Conservation (phyloP, 75 land plant genomes). For the Pseudotsuga menziesii region DNA sequence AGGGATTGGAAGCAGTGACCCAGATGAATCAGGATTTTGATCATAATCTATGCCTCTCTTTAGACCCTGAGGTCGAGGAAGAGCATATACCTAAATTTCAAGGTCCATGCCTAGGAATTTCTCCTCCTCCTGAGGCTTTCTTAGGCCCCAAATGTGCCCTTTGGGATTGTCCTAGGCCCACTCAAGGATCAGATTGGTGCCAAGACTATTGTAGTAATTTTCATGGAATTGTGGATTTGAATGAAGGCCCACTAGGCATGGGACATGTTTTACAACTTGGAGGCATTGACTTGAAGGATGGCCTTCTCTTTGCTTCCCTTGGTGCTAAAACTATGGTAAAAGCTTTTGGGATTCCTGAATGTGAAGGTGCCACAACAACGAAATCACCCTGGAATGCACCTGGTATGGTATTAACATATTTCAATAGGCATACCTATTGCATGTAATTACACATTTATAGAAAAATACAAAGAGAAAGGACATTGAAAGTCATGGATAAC, state of each 20-base stretch:
- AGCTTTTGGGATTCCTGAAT: constrained; percentile 93
- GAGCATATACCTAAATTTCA: constrained; percentile 21
- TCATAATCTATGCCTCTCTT: constrained; percentile 26
- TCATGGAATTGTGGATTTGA: constrained; percentile 70
- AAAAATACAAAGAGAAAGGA: background rate
- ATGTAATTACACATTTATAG: background rate
- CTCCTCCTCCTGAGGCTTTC: constrained; percentile 71
- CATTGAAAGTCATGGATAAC: background rate
- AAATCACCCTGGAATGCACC: constrained; percentile 99
- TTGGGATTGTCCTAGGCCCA: constrained; percentile 92
- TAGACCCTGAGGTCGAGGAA: constrained; percentile 19
- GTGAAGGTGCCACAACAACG: constrained; percentile 92
- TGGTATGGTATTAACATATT: constrained; percentile 32
- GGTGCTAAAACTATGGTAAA: constrained; percentile 67
- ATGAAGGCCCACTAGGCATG: constrained; percentile 88
- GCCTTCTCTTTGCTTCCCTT: constrained; percentile 83
- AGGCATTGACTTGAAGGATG: constrained; percentile 92
- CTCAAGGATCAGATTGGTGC: constrained; percentile 56
- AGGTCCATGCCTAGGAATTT: constrained; percentile 25
- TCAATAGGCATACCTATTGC: background rate
- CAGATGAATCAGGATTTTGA: constrained; percentile 27
- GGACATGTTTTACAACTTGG: constrained; percentile 83
- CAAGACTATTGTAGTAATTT: constrained; percentile 76
- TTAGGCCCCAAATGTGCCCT: constrained; percentile 87
- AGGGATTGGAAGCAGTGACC: constrained; percentile 19